Conservation (phyloP, 225 moss, liverwort and hornwort species). For the Rhytidiadelphus loreus region DNA sequence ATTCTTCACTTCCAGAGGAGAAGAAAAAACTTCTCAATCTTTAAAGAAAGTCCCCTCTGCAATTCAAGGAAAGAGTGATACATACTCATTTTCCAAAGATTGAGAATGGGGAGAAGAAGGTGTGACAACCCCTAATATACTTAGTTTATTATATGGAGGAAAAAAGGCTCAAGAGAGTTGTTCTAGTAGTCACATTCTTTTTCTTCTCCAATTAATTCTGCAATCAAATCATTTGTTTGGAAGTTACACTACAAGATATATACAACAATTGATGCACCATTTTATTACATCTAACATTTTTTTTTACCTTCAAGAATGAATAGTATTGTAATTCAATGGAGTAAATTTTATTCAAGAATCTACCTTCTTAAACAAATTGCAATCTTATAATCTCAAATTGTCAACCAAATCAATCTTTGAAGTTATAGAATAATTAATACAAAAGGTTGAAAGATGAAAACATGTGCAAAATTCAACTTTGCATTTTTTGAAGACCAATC, state of each 20-base stretch:
- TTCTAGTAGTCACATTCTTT: neutral
- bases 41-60: fast-evolving
- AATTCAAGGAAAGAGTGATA: neutral
- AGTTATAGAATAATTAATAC: neutral
- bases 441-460: neutral
- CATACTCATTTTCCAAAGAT: neutral
- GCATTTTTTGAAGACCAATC: neutral
- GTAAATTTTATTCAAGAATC: fast-evolving
- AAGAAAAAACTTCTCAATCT: neutral
- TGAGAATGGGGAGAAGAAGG: neutral
- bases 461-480: neutral
- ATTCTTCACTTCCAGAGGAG: neutral
- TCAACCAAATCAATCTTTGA: neutral
- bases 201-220: neutral
- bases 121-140: neutral
- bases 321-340: neutral
- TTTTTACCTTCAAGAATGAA: neutral
- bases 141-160: neutral
- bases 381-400: neutral
- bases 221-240: neutral
- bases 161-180: neutral
- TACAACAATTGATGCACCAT: neutral
- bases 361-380: neutral
- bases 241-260: neutral
- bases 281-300: neutral